Conservation (phyloP, 768 basidiomycete genomes). For the Pleurotus pulmonarius region DNA sequence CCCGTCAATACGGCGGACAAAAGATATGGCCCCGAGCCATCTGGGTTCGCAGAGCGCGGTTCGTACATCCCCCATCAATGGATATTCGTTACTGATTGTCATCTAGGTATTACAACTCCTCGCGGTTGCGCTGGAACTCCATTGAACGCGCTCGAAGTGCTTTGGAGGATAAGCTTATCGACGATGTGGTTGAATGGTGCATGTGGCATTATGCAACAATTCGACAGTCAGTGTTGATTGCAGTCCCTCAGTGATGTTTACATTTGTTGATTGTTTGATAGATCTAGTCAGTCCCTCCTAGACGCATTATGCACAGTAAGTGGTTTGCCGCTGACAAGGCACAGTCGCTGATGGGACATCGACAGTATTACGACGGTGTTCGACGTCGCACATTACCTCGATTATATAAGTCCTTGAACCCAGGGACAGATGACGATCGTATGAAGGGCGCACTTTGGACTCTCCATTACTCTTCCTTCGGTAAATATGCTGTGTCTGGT, state of each 20-base stretch:
- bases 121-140: conserved; percentile 68
- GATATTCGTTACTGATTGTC: conserved; percentile 4
- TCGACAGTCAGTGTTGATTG: conserved; percentile 33
- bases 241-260: not conserved
- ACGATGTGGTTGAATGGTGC: conserved; percentile 72
- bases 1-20: conserved; percentile 65
- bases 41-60: conserved; percentile 66
- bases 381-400: conserved; percentile 57
- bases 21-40: conserved; percentile 76
- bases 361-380: conserved; percentile 65
- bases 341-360: not conserved
- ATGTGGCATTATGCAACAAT: conserved; percentile 71
- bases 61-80: conserved; percentile 12
- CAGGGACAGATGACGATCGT: conserved; percentile 79
- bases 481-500: conserved; percentile 47
- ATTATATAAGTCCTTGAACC: conserved; percentile 54
- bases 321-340: not conserved
- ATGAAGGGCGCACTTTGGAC: conserved; percentile 92
- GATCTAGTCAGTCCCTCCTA: conserved; percentile 45
- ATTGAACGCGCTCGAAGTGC: conserved; percentile 61
- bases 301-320: conserved; percentile 50
- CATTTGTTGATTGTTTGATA: not conserved
- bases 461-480: conserved; percentile 60
- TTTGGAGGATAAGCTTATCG: conserved; percentile 61
- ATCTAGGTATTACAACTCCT: conserved; percentile 58